A percentile compares a stretch with the other conserved stretches of the same genome.
These are phyloP conservation scores for Russula virescens DNA, from an alignment of 768 basidiomycete genomes.

Conservation along the genomic window DNA sequence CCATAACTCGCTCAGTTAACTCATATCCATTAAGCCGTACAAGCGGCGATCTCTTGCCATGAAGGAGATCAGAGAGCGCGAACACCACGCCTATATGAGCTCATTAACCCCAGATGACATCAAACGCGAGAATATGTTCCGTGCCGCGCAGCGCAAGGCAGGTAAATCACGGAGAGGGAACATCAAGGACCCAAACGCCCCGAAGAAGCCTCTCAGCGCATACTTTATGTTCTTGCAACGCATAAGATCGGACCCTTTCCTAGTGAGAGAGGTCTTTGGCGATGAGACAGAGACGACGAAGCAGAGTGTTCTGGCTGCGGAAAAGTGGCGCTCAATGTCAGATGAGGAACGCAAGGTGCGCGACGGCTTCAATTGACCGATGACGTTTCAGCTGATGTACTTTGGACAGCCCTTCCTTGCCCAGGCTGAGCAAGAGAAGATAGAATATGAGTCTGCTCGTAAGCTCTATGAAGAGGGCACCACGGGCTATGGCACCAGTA, in stretches of 20 bases:
- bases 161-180: conserved; percentile 91
- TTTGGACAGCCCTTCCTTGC: conserved; percentile 74
- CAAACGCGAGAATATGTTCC: conserved; percentile 87
- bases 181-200: conserved; percentile 95
- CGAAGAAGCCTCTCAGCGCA: conserved; percentile 90
- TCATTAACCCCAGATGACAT: conserved; percentile 91
- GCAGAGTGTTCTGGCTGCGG: conserved; percentile 90
- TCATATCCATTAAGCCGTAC: conserved; percentile 55
- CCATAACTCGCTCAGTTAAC: conserved; percentile 22
- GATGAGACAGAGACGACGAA: conserved; percentile 91
- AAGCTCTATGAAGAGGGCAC: conserved; percentile 84
- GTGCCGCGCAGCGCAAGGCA: conserved; percentile 87
- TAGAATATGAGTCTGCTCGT: conserved; percentile 83
- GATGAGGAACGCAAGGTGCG: conserved; percentile 89
- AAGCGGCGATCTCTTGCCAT: conserved; percentile 76
- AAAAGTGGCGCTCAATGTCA: conserved; percentile 89
- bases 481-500: conserved; percentile 58
- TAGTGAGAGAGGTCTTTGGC: conserved; percentile 80
- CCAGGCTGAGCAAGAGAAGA: conserved; percentile 92
- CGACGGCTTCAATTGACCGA: conserved; percentile 24
- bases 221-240: conserved; percentile 95
- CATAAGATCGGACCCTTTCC: conserved; percentile 69
- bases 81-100: conserved; percentile 78
- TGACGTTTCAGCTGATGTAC: conserved; percentile 16
- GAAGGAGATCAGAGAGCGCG: conserved; percentile 81